Evolutionary conservation across 768 basidiomycete species (phyloP), one percentile per base, ranked within the genome.

Genomic region (Basidioascus undulatus): DNA sequence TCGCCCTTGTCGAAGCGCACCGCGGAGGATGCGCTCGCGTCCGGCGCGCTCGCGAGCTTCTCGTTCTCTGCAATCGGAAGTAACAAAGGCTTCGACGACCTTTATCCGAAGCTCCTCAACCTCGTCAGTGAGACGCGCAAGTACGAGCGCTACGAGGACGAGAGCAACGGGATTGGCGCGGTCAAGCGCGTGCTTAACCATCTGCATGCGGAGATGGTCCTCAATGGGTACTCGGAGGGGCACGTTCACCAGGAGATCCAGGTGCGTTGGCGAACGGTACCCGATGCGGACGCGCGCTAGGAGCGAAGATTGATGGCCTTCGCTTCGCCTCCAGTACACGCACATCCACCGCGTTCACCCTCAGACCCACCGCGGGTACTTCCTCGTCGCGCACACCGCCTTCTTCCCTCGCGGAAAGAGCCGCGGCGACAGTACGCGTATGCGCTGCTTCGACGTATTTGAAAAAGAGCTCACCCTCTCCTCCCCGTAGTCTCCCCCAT

Each of bases 211-310:
- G 86, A 98, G 62, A 84, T 96, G 81, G 68, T 81, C 3, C 61
- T 82, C n/a, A 72, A 66, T 2, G 78, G 72, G 0, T 94, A 69
- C 47, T 70, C 74, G 44, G 92, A 98, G 57, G 89, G 84, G 0
- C 83, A 94, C 60, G 82, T 96, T 9, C 87, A 87, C 52, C 84
- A 94, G 56, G 92, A 96, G 56, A 84, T 80, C 47, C 74, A 94
- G 56, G 87, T 80, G 55, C 59, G 78, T 70, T 20, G 15, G 20
- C 36, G n/a, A n/a, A n/a, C n/a, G n/a, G n/a, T n/a, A n/a, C n/a
- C n/a, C n/a, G n/a, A n/a, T n/a, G n/a, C n/a, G n/a, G n/a, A n/a
- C n/a, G n/a, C n/a, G n/a, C n/a, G n/a, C 24, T 11, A 6, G 11
- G 5, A 16, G 13, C 7, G 8, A 25, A 18, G 16, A 24, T 24